Evolutionary conservation across 1,284 basidiomycete genomes (phyloP), one percentile per base, ranked within the genome.

Genomic region (Ganoderma multipileum): DNA sequence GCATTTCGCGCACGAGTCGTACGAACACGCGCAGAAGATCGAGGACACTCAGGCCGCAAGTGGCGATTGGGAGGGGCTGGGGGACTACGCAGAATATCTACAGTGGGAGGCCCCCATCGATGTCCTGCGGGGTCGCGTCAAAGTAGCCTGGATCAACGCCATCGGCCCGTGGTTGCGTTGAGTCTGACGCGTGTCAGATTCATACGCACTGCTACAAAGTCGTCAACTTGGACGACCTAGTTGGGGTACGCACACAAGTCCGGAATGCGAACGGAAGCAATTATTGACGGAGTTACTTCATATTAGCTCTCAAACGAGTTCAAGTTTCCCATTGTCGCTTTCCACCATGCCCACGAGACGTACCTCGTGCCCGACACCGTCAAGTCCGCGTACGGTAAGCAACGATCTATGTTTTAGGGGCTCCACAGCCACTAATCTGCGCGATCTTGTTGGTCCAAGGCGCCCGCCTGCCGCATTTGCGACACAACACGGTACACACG

Each of bases 81-180:
- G 85, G n/a, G 72, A 71, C 7, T 95, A 94, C 79, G 95, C 96
- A 0, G 89, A 94, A 61, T 87, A 91, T 38, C 83, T 96, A 44
- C 88, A 95, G 77, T 94, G 92, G 88, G 96, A 97, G 76, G 91
- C 91, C 5, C 82, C 97, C 18, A 93, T 96, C 3, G 96, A 97
- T 73, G 93, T 96, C 9, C 84, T 97, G n/a, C 84, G 96, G 58
- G 95, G 91, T 9, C 85, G 86, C 30, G 92, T 94, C 71, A 93
- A 93, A 84, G 90, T 90, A 52, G 0, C 7, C 6, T 33, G 3
- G 61, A 16, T 11, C 3, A 12, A 7, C 14, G 9, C 1, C 16
- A 23, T 16, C 8, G 0, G 12, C 0, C 6, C 41, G 5, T 2
- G 44, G 14, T 12, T 23, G 42, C n/a, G 16, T 39, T 23, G 41